Evolutionary conservation across 2,329 filamentous ascomycete genomes (phyloP), one percentile per base, ranked within the genome.

Genomic region (Chrysoporthe deuterocubensis): DNA sequence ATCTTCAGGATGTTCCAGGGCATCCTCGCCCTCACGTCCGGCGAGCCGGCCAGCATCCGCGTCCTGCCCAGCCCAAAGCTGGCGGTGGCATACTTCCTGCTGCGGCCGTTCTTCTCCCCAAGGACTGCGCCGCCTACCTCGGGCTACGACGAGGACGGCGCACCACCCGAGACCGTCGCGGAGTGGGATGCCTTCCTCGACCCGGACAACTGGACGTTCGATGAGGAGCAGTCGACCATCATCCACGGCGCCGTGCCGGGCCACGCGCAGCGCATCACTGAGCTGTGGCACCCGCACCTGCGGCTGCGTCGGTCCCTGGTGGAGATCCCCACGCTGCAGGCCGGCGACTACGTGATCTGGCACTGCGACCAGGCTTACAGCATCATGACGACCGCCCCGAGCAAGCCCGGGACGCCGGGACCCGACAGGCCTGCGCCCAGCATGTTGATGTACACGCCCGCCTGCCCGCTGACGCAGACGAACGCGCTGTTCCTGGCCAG

Each of bases 1-100:
- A 85, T 87, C 76, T 85, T 87, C 75, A 84, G 85, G 73, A 85
- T 87, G 81, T 87, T 86, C 75, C 85, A 87, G 73, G 85, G 85
- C 64, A 82, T 87, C 60, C 76, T 87, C 6, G 85, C 85, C 3
- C 79, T 87, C 56, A 85, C 83, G 14, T 81, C 81, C 16, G 83
- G 86, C 66, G 79, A 82, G 70, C 81, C 81, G 3, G 82, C 81
- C 64, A 82, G 82, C 75, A 81, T 82, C 70, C 80, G 81, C 5
- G 77, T 84, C 62, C 77, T 83, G 32, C 82, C 83, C 14, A 83
- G 80, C 62, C 81, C 83, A 44, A 83, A 84, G 71, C 79, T 84
- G 13, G 80, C 79, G 4, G 82, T 81, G 1, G 81, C 80, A 7
- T 84, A 84, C 73, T 81, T 84, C 71, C 76, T 84, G 4, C 77